Conservation (phyloP, 345 rosid species). For the Cardamine chenopodiifolia region DNA sequence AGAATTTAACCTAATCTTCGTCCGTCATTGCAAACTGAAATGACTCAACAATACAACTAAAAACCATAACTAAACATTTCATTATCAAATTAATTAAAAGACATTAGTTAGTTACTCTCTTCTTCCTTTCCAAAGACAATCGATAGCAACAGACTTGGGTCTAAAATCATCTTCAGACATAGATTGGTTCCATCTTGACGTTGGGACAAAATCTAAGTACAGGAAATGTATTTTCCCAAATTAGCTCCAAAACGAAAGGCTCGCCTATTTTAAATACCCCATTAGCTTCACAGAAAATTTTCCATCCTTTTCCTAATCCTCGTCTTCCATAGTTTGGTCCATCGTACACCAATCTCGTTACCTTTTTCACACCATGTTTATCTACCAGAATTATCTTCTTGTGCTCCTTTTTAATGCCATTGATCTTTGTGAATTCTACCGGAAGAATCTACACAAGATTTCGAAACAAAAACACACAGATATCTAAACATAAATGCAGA, state of each 20-base stretch:
- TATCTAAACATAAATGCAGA: background rate
- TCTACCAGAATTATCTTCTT: constrained; percentile 16
- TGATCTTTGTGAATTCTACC: background rate
- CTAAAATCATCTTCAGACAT: background rate
- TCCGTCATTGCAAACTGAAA: background rate
- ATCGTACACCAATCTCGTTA: constrained; percentile 4
- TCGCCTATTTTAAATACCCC: background rate
- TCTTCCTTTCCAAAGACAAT: background rate
- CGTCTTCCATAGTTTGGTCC: constrained; percentile 14
- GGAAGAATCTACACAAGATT: constrained; percentile 30
- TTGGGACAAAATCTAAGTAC: constrained; percentile 27
- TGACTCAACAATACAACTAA: background rate
- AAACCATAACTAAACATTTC: background rate
- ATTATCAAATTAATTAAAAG: background rate
- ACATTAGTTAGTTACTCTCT: background rate
- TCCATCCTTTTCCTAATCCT: constrained; percentile 38
- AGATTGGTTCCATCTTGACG: constrained; percentile 15
- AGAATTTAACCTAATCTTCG: background rate
- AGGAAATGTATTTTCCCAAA: constrained; percentile 23
- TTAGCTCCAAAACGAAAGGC: constrained; percentile 27
- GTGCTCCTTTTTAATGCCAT: constrained; percentile 6
- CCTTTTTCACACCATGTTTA: constrained; percentile 14
- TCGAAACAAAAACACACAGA: background rate
- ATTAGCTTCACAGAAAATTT: constrained; percentile 24
- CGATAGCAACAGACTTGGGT: background rate